Conservation (phyloP, 108 stramenopile genomes). For the Cyclostephanos tholiformis region DNA sequence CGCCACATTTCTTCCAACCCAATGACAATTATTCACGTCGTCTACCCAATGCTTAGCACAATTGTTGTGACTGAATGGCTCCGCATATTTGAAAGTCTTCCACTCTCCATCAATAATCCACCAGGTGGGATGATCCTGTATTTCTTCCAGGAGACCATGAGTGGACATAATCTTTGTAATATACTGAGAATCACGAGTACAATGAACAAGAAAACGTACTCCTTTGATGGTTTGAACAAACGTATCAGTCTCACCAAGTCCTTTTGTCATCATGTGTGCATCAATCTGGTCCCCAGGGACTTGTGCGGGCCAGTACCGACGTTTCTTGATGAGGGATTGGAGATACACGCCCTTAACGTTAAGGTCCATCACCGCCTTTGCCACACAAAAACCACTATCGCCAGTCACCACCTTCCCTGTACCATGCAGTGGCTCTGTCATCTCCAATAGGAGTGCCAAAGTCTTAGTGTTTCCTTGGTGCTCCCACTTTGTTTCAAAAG, state of each 20-base stretch:
- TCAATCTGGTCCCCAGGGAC: conserved; percentile 15
- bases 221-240: no score
- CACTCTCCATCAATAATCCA: no score
- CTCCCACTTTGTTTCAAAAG: conserved; percentile 15
- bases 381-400: conserved; percentile 27
- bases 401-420: conserved; percentile 21
- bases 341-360: conserved; percentile 14
- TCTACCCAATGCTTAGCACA: no score
- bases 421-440: conserved; percentile 22
- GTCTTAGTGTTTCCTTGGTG: conserved; percentile 1
- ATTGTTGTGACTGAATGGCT: no score
- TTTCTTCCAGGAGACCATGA: no score
- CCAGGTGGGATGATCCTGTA: no score
- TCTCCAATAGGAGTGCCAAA: conserved; percentile 4
- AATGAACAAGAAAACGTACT: no score
- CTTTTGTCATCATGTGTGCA: no score
- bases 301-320: conserved; percentile 11
- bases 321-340: conserved; percentile 13
- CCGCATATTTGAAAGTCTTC: no score
- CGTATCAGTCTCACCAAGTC: no score
- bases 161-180: no score
- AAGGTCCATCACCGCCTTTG: conserved; percentile 6
- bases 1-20: conserved; percentile 15
- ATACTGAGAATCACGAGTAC: no score
- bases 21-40: conserved; percentile 24